phyloP scores from a whole-genome alignment of 2,329 filamentous ascomycete species.

The Endothia cerciana region DNA sequence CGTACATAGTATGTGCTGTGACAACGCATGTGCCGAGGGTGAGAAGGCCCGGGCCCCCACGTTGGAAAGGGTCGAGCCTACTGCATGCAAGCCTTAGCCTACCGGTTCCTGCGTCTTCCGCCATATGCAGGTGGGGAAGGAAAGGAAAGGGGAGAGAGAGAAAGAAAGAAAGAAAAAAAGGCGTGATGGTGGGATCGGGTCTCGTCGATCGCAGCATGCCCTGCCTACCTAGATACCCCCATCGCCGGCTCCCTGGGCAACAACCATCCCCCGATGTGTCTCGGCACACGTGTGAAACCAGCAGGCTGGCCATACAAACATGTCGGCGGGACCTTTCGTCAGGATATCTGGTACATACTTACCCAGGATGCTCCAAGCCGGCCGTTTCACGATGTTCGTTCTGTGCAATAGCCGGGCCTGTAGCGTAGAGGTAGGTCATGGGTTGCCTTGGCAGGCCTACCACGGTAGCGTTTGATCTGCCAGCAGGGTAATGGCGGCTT shows the following conservation, averaged over 20 bases:
- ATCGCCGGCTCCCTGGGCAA: too few species aligned
- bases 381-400: neutral
- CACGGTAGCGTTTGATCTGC: conserved; percentile 4
- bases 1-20: neutral
- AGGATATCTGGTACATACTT: neutral
- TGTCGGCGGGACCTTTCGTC: too few species aligned
- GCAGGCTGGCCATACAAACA: too few species aligned
- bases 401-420: neutral
- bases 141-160: too few species aligned
- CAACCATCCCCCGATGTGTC: too few species aligned
- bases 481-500: neutral
- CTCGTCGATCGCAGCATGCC: too few species aligned
- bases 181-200: neutral
- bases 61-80: neutral
- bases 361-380: neutral
- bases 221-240: too few species aligned
- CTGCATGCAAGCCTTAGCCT: conserved; percentile 4
- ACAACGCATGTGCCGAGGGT: neutral
- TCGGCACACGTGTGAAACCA: too few species aligned
- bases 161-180: too few species aligned
- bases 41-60: neutral
- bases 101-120: conserved; percentile 7
- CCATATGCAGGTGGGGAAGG: neutral
- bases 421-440: neutral
- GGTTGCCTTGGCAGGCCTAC: neutral